Base-by-base conservation (phyloP, 1,139 yeast species). In the Lodderomyces pseudojiufengensis region DNA sequence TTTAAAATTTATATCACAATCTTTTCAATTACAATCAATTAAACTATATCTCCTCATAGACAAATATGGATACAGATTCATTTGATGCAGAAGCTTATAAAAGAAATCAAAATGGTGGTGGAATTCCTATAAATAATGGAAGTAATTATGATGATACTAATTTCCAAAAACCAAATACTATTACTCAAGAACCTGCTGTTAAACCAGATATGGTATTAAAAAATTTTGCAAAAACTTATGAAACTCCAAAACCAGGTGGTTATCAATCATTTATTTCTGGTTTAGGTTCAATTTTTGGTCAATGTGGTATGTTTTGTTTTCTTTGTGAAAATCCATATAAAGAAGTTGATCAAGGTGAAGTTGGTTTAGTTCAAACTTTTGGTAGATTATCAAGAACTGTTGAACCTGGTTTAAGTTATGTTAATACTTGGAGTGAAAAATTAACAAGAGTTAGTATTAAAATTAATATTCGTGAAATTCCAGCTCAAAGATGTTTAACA, bases 331-430 rank as follows among this genome's bases (percentile, higher is more conserved):
- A 79, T 50, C 87, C 87, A 8, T 81, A 76, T 61, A 64, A 70
- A 50, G 64, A 69, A 31, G 84, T 82, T 29, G 60, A 70, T 29
- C 86, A 81, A 57, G 90, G 90, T 53, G 68, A 76, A 42, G 87
- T 82, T 39, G 90, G 88, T 11, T 65, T 82, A 41, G 70, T 82
- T 31, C 82, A 83, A 38, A 70, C 75, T 30, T 82, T 80, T 54
- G 90, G 90, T 49, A 80, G 83, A 37, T 68, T 81, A 46, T 67
- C 81, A 41, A 66, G 80, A 54, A 67, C 81, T 6, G 83, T 76
- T 27, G 88, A 81, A 53, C 87, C 88, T 3, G 90, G 90, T 33
- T 68, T 81, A 39, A 66, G 75, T 16, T 76, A 76, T 49, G 79
- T 82, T 37, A 81, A 81, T 54, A 78, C 80, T 11, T 67, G 82